Evolutionary conservation across 352 stramenopile genomes (phyloP).

Genomic region (Pilasporangium apinafurcum): DNA sequence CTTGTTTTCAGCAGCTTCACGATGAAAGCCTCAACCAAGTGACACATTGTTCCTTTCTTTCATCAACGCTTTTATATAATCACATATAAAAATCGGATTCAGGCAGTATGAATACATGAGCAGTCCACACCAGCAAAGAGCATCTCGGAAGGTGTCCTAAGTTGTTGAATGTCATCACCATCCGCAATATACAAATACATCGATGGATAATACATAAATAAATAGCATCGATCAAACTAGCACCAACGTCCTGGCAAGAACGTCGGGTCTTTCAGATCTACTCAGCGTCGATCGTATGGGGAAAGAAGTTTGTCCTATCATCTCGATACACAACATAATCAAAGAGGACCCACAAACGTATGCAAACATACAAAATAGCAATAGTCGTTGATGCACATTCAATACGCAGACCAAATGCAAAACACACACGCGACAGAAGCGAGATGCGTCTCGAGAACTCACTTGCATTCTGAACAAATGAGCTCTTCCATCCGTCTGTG

Average conservation of each 20-base stretch:
- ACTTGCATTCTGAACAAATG: too few species aligned
- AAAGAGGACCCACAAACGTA: too few species aligned
- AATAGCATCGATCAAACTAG: conserved; percentile 57
- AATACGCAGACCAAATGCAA: too few species aligned
- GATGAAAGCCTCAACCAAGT: conserved; percentile 54
- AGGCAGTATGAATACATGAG: conserved; percentile 86
- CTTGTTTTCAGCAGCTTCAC: conserved; percentile 55
- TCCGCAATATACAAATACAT: conserved; percentile 17
- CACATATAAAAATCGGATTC: conserved; percentile 26
- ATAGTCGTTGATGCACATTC: too few species aligned
- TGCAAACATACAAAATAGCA: too few species aligned
- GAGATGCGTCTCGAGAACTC: too few species aligned
- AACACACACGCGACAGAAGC: too few species aligned
- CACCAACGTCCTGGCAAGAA: conserved; percentile 69
- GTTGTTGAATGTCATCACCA: conserved; percentile 65
- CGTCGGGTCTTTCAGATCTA: conserved; percentile 61
- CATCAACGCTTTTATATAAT: conserved; percentile 44
- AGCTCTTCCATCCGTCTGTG: too few species aligned
- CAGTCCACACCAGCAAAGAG: conserved; percentile 69
- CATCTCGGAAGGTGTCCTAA: conserved; percentile 84
- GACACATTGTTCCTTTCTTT: conserved; percentile 79
- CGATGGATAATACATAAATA: conserved; percentile 12
- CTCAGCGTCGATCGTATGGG: conserved; percentile 74
- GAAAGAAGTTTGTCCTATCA: conserved; percentile 83
- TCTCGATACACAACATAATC: conserved; percentile 53